These are phyloP conservation scores for Chlorella variabilis DNA, from an alignment of 163 green algal species.

Conservation along the genomic window DNA sequence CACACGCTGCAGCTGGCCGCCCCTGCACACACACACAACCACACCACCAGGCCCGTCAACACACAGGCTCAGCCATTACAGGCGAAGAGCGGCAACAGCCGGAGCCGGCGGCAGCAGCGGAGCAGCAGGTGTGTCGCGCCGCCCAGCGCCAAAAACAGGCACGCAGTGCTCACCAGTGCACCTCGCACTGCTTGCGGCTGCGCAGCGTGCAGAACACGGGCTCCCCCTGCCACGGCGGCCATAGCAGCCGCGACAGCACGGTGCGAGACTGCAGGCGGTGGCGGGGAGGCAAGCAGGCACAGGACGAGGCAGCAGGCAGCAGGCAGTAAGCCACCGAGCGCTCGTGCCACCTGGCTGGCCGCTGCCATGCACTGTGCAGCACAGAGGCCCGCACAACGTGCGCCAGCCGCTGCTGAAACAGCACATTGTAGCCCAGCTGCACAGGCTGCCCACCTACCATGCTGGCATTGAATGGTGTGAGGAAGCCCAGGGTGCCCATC, in stretches of 20 bases:
- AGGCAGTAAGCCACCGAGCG: too few relatives aligned
- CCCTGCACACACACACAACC: constrained; percentile 16
- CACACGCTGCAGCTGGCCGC: constrained; percentile 60
- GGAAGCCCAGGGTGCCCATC: constrained; percentile 91
- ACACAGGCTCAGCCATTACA: background rate
- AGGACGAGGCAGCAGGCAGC: too few relatives aligned
- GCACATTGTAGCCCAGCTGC: too few relatives aligned
- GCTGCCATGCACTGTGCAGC: too few relatives aligned
- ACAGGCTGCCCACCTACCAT: constrained; percentile 31
- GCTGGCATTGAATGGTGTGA: constrained; percentile 87
- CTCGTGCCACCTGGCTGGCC: too few relatives aligned
- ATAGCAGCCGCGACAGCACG: constrained; percentile 65
- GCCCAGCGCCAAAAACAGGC: background rate
- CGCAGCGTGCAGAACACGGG: constrained; percentile 89
- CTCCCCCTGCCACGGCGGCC: constrained; percentile 47
- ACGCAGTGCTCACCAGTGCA: constrained; percentile 52
- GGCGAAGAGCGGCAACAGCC: background rate
- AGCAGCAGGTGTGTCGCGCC: background rate
- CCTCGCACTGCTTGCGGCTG: constrained; percentile 81
- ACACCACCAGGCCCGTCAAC: background rate
- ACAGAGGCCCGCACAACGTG: background rate
- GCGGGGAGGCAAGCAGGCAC: too few relatives aligned
- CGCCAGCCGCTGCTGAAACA: too few relatives aligned
- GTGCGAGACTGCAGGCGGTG: constrained; percentile 28
- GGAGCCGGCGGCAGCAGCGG: background rate